These are phyloP conservation scores for Phytophthora nicotianae DNA, from an alignment of 352 stramenopile genomes.

Conservation along the genomic window DNA sequence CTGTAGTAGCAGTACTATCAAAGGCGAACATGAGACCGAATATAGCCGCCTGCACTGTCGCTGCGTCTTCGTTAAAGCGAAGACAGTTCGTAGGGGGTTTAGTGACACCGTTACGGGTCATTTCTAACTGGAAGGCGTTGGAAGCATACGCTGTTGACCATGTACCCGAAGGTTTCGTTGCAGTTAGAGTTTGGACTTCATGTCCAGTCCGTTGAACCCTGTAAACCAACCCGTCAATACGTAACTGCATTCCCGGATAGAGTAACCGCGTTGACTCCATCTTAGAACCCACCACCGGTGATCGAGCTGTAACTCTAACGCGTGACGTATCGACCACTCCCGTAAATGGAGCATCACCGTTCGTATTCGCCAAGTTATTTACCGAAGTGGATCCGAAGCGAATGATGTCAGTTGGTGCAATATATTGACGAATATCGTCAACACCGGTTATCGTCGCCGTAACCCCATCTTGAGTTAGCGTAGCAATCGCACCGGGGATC, in stretches of 20 bases:
- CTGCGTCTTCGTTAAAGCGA: slow-evolving; percentile 36
- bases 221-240: slow-evolving; percentile 90
- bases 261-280: slow-evolving; percentile 55
- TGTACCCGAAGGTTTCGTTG: slow-evolving; percentile 36
- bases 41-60: slow-evolving; percentile 17
- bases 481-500: slow-evolving; percentile 61
- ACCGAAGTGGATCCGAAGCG: slow-evolving; percentile 54
- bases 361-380: slow-evolving; percentile 58
- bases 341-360: slow-evolving; percentile 69
- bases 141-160: slow-evolving; percentile 27
- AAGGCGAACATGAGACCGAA: slow-evolving; percentile 24
- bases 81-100: slow-evolving; percentile 48
- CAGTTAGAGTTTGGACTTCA: slow-evolving; percentile 88
- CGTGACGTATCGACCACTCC: slow-evolving; percentile 50
- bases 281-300: slow-evolving; percentile 49
- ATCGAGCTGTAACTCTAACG: slow-evolving; percentile 47
- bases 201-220: slow-evolving; percentile 85
- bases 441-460: slow-evolving; percentile 52
- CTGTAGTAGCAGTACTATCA: slow-evolving; percentile 24
- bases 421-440: slow-evolving; percentile 67
- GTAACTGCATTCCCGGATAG: slow-evolving; percentile 83
- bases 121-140: slow-evolving; percentile 43
- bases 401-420: slow-evolving; percentile 68
- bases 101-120: slow-evolving; percentile 41
- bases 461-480: slow-evolving; percentile 55